These are phyloP conservation scores for Curvularia sp. DNA, from an alignment of 2,329 filamentous ascomycete genomes.

Conservation along the genomic window DNA sequence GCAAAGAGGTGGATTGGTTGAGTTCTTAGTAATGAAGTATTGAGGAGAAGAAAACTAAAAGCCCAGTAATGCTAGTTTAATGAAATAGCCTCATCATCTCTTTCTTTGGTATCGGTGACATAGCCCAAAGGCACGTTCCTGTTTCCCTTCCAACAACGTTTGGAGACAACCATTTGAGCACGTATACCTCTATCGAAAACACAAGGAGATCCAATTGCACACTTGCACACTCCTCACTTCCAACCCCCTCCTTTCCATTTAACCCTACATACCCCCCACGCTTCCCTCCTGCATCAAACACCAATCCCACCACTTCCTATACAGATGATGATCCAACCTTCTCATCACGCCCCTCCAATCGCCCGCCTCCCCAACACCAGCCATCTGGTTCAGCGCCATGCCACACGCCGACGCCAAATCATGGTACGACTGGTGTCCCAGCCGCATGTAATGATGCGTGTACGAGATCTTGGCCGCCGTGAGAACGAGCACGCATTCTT, in stretches of 20 bases:
- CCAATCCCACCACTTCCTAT: neutral
- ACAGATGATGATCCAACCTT: neutral
- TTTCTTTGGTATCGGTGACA: neutral
- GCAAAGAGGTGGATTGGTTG: slow-evolving; percentile 25
- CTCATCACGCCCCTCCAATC: neutral
- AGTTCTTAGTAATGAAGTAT: neutral
- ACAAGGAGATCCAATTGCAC: too few species aligned
- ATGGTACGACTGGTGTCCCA: neutral
- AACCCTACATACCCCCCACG: too few species aligned
- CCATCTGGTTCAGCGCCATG: neutral
- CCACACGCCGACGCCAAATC: neutral
- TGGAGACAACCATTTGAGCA: too few species aligned
- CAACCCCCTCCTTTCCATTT: too few species aligned
- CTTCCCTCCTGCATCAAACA: neutral
- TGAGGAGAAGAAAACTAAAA: neutral
- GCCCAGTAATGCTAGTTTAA: neutral
- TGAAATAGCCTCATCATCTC: neutral
- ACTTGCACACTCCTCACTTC: too few species aligned
- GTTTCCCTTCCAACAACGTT: too few species aligned
- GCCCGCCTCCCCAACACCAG: neutral
- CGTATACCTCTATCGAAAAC: too few species aligned
- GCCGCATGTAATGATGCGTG: neutral
- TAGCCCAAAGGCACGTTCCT: too few species aligned
- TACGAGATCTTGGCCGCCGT: neutral
- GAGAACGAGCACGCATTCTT: neutral